Percentiles rank a stretch among this genome's conserved stretches.
phyloP scores from a whole-genome alignment of 208 protist species.

The Trypanosoma mega region DNA sequence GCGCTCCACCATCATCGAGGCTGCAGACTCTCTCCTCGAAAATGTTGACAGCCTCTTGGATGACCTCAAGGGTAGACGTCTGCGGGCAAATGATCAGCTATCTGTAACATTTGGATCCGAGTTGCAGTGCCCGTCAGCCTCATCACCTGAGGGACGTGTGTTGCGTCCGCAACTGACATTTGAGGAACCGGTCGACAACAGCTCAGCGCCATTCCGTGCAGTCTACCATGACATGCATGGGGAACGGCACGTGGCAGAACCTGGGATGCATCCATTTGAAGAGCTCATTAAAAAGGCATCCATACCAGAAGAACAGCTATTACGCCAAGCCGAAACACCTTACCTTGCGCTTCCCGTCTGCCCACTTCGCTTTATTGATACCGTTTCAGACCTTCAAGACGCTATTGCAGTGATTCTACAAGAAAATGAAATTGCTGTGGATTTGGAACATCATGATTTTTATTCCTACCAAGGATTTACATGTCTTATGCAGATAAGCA shows the following conservation, averaged over 20 bases:
- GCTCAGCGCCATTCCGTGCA: slow-evolving; percentile 54
- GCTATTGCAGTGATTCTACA: slow-evolving; percentile 36
- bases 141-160: slow-evolving; percentile 23
- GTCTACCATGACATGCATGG: slow-evolving; percentile 61
- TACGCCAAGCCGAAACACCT: slow-evolving; percentile 46
- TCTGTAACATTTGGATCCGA: slow-evolving; percentile 77
- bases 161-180: slow-evolving; percentile 81
- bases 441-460: slow-evolving; percentile 95
- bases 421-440: slow-evolving; percentile 91
- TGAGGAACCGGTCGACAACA: slow-evolving; percentile 76
- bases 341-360: slow-evolving; percentile 61
- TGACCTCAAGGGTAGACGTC: slow-evolving; percentile 58
- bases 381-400: slow-evolving; percentile 42
- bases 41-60: slow-evolving; percentile 83
- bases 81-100: slow-evolving; percentile 74
- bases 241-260: slow-evolving; percentile 37
- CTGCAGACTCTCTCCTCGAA: slow-evolving; percentile 81
- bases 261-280: slow-evolving; percentile 77
- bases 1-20: slow-evolving; percentile 76
- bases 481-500: slow-evolving; percentile 99
- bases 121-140: slow-evolving; percentile 22
- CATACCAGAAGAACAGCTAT: slow-evolving; percentile 52
- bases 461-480: slow-evolving; percentile 97
- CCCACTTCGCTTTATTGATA: slow-evolving; percentile 75
- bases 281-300: slow-evolving; percentile 50